These are phyloP conservation scores for Lodderomyces orthopsilosis DNA, from an alignment of 1,139 yeast genomes.

Conservation along the genomic window DNA sequence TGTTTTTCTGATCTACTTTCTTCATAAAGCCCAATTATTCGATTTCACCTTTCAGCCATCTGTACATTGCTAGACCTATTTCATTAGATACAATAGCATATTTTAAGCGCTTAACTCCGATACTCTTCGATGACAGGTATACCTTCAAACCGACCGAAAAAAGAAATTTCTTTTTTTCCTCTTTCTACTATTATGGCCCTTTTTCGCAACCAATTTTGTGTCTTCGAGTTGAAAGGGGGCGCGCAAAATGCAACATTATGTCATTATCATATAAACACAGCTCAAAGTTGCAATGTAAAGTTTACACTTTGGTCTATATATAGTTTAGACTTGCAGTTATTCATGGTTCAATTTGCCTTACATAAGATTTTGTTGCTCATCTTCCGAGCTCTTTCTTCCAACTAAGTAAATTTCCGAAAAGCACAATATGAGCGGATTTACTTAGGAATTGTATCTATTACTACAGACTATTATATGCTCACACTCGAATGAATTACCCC, in stretches of 20 bases:
- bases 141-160: not conserved
- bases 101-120: not conserved
- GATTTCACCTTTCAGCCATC: no score
- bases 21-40: no score
- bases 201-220: not conserved
- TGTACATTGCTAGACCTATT: no score
- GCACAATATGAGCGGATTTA: no score
- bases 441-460: no score
- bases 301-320: no score
- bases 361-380: not conserved
- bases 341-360: not conserved
- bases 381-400: not conserved
- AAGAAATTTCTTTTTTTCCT: not conserved
- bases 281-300: no score
- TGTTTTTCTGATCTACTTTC: no score
- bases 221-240: not conserved
- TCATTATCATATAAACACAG: not conserved
- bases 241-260: slow-evolving; percentile 2
- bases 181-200: not conserved
- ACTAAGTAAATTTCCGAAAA: no score
- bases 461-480: no score
- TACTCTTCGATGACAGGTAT: not conserved
- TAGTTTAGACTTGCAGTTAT: not conserved
- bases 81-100: no score
- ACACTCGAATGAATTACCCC: no score